Conservation (phyloP, 1,284 basidiomycete genomes). For the Athelia sp. region DNA sequence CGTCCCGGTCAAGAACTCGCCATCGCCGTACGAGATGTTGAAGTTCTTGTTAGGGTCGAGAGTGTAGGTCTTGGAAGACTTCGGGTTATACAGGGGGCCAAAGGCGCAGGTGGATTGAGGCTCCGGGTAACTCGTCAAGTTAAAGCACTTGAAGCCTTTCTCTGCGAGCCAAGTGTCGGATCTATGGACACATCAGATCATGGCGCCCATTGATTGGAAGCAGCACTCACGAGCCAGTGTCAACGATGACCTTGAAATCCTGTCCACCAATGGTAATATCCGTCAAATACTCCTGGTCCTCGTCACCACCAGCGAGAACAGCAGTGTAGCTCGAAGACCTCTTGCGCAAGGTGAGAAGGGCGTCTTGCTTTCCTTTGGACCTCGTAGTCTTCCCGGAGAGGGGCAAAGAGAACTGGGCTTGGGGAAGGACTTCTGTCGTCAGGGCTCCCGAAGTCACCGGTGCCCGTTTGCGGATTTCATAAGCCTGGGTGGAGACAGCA, state of each 20-base stretch:
- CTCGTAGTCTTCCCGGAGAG: conserved; percentile 8
- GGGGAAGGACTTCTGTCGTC: conserved; percentile 5
- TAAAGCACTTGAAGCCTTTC: conserved; percentile 18
- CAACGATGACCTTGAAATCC: conserved; percentile 17
- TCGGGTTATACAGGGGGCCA: conserved; percentile 14
- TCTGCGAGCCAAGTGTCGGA: conserved; percentile 19
- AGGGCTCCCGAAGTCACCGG: neutral
- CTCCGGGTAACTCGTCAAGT: conserved; percentile 8
- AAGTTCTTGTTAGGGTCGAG: conserved; percentile 16
- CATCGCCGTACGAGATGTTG: conserved; percentile 18
- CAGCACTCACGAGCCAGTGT: conserved; percentile 12
- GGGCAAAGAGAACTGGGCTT: conserved; percentile 10
- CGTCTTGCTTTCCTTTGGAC: conserved; percentile 8
- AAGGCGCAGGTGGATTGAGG: conserved; percentile 14
- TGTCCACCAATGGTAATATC: conserved; percentile 19
- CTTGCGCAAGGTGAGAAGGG: conserved; percentile 7
- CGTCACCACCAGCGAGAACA: conserved; percentile 14
- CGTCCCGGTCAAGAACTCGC: conserved; percentile 15
- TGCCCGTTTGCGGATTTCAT: neutral
- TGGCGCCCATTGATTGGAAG: neutral
- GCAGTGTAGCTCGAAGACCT: conserved; percentile 3
- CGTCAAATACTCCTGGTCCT: conserved; percentile 19
- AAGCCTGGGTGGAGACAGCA: neutral
- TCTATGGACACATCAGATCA: conserved; percentile 6
- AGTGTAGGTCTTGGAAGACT: conserved; percentile 16